A percentile compares a stretch with the other conserved stretches of the same genome.
Evolutionary conservation across 2,329 filamentous ascomycete genomes (phyloP).

Genomic region (Bretziella fagacearum): DNA sequence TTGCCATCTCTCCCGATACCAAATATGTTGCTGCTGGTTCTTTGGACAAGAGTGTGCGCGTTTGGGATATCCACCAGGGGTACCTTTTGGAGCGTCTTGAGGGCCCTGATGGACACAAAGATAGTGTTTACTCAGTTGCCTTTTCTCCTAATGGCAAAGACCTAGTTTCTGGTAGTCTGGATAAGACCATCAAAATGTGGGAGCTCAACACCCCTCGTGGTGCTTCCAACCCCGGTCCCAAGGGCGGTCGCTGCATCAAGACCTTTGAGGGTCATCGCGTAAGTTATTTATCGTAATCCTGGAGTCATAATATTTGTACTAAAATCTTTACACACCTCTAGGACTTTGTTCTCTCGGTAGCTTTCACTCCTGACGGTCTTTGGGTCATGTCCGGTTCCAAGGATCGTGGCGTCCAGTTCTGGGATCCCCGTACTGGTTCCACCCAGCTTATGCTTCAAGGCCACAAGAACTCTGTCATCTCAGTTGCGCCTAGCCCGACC

Average conservation of each 20-base stretch:
- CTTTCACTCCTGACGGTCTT: constrained; percentile 77
- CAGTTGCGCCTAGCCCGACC: constrained; percentile 80
- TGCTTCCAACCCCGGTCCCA: constrained; percentile 48
- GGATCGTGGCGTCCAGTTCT: constrained; percentile 94
- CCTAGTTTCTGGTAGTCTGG: constrained; percentile 82
- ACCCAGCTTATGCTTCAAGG: constrained; percentile 98
- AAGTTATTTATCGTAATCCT: constrained; percentile 20
- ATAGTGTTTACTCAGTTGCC: constrained; percentile 90
- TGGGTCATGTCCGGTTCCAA: constrained; percentile 98
- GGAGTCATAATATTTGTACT: constrained; percentile 15
- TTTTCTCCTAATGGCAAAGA: constrained; percentile 89
- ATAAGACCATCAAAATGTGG: constrained; percentile 99
- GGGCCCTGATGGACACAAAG: constrained; percentile 85
- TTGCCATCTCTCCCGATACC: constrained; percentile 90
- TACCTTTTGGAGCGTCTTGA: constrained; percentile 83
- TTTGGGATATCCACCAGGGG: constrained; percentile 82
- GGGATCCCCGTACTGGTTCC: constrained; percentile 84
- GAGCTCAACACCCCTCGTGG: constrained; percentile 62
- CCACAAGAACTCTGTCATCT: constrained; percentile 98
- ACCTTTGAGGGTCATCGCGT: constrained; percentile 95
- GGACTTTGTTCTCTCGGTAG: constrained; percentile 95
- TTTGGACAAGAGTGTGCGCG: constrained; percentile 90
- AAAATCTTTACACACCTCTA: constrained; percentile 24
- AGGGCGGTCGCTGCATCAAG: constrained; percentile 84
- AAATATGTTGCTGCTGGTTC: constrained; percentile 89